Base-by-base conservation (phyloP, 2,329 filamentous ascomycete species). In the Monilinia laxa region DNA sequence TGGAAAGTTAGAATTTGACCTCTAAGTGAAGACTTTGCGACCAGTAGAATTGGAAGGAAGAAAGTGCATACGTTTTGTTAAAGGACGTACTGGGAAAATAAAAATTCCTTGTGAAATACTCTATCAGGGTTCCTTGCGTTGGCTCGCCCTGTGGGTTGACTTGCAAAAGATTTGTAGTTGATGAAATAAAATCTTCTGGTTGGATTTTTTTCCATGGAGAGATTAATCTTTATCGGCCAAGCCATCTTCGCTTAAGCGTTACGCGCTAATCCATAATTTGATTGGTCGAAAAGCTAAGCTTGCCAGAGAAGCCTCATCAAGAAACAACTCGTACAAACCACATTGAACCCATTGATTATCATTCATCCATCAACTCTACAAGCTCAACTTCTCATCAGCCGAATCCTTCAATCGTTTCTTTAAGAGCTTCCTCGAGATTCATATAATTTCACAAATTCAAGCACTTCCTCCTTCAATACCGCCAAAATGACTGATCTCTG, bases 401-500 rank as follows among this genome's bases (percentile, higher is more conserved):
- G 68, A 68, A 68, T 45, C 28, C 59, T 53, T 70, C 72, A 73
- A 73, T 71, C 68, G 56, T 68, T 68, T 66, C 31, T 67, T 58
- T 47, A 67, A 66, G 67, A 74, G 73, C 73, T 71, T 65, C 52
- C 52, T 60, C 62, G 59, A 74, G 67, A 71, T 71, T 68, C 67
- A 64, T 38, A 35, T 70, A 53, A 57, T 69, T 66, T 62, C 63
- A 47, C 25, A 68, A 60, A 49, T 53, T 38, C 63, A 62, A 58
- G 47, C 23, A 68, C 62, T 38, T 64, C 69, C 69, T 67, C 73
- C 70, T 69, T 73, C 64, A 75, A 75, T 71, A 77, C 77, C 77
- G 76, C 70, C 83, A 89, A 81, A 77, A 94, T 95, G 91, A 81
- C 89, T 54, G 65, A 57, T 38, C 90, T 93, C 65, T 95, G 91